Evolutionary conservation across 306 rosid genomes (phyloP).

Genomic region (Cucurbita argyrosperma): DNA sequence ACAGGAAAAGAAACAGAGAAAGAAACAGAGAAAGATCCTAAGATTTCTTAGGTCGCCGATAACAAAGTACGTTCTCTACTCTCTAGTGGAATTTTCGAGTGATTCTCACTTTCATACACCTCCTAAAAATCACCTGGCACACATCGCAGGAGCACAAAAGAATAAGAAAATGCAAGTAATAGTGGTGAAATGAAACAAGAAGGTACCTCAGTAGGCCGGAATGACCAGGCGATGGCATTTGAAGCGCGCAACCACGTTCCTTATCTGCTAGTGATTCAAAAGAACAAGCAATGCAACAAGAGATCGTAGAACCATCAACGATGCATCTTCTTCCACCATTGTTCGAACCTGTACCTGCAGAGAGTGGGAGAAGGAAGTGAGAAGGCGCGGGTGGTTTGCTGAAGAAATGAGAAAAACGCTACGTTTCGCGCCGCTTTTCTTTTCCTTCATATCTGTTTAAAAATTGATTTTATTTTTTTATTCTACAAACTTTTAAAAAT

Average conservation of each 20-base stretch:
- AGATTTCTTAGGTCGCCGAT: not conserved
- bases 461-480: too few relatives aligned
- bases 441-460: too few relatives aligned
- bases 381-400: not conserved
- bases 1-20: not conserved
- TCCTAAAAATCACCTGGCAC: not conserved
- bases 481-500: too few relatives aligned
- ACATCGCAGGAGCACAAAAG: not conserved
- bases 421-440: not conserved
- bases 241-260: slow-evolving; percentile 52
- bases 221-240: slow-evolving; percentile 33
- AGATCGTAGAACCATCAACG: slow-evolving; percentile 7
- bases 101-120: not conserved
- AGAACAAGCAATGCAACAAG: not conserved
- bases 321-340: slow-evolving; percentile 9
- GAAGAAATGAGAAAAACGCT: not conserved
- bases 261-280: slow-evolving; percentile 32
- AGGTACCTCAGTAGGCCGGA: slow-evolving; percentile 25
- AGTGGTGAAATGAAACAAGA: not conserved
- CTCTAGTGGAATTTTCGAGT: not conserved
- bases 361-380: slow-evolving; percentile 1
- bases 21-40: not conserved
- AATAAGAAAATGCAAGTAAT: not conserved
- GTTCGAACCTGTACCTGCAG: slow-evolving; percentile 11
- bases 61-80: not conserved